Conservation (phyloP, 208 protist species). For the Phytomonas sp. region DNA sequence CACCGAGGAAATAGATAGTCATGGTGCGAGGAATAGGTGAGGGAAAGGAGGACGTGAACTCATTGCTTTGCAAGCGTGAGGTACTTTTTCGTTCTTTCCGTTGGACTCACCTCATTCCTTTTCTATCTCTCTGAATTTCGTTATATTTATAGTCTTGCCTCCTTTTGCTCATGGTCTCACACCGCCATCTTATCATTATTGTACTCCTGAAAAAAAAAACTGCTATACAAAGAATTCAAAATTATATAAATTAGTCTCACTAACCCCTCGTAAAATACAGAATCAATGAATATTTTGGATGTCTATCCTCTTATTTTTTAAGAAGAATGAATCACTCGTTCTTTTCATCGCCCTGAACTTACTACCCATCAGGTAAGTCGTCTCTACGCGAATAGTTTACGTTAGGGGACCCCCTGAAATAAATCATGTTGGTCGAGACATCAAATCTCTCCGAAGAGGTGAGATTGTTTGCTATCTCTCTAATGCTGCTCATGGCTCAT, state of each 20-base stretch:
- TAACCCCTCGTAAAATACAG: neutral
- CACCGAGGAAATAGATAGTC: neutral
- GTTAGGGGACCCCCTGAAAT: neutral
- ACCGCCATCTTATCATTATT: neutral
- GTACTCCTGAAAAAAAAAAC: constrained; percentile 4
- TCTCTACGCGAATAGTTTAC: neutral
- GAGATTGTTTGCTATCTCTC: constrained; percentile 3
- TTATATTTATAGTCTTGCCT: neutral
- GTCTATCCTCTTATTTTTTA: neutral
- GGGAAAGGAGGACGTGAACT: neutral
- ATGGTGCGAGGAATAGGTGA: neutral
- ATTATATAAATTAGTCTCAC: constrained; percentile 3
- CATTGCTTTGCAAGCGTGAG: neutral
- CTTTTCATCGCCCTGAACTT: neutral
- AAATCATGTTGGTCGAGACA: neutral
- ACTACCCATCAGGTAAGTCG: neutral
- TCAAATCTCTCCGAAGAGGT: constrained; percentile 7
- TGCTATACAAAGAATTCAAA: constrained; percentile 8
- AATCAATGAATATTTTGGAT: neutral
- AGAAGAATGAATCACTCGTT: neutral
- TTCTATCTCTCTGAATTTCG: neutral
- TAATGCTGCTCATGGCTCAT: constrained; percentile 29
- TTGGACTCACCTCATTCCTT: neutral
- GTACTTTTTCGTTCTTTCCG: neutral
- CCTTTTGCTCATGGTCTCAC: neutral